These are phyloP conservation scores for Rhamnella rubrinervis DNA, from an alignment of 331 rosid species.

Conservation along the genomic window DNA sequence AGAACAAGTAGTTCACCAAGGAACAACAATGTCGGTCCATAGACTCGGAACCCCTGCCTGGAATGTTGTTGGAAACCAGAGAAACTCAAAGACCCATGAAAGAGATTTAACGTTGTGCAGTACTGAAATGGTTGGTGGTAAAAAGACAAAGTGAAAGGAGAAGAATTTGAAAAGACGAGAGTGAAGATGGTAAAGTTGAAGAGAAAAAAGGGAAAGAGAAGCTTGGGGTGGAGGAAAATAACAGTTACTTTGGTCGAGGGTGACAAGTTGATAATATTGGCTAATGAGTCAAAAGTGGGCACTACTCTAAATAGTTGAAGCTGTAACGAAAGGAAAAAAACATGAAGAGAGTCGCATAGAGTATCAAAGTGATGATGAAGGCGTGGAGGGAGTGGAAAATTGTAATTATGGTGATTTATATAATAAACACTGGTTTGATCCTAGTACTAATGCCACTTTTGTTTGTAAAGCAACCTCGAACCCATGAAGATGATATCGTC, in stretches of 20 bases:
- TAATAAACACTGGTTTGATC: slow-evolving; percentile 3
- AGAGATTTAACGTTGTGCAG: no score
- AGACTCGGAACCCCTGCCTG: slow-evolving; percentile 20
- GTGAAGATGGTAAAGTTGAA: slow-evolving; percentile 31
- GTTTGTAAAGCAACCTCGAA: slow-evolving; percentile 1
- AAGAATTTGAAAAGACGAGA: slow-evolving; percentile 6
- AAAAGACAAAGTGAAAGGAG: background rate
- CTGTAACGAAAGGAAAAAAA: slow-evolving; percentile 20
- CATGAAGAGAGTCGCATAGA: slow-evolving; percentile 15
- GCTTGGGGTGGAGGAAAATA: slow-evolving; percentile 16
- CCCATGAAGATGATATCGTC: background rate
- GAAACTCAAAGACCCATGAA: slow-evolving; percentile 15
- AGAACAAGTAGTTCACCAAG: slow-evolving; percentile 43
- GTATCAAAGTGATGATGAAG: slow-evolving; percentile 25
- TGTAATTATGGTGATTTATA: background rate
- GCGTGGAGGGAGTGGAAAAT: slow-evolving; percentile 14
- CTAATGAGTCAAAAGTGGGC: slow-evolving; percentile 16
- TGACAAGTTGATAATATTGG: slow-evolving; percentile 20
- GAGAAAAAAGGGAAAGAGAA: slow-evolving; percentile 23
- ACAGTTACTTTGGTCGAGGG: slow-evolving; percentile 39
- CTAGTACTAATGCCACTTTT: background rate
- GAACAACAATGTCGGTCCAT: slow-evolving; percentile 46
- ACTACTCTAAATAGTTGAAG: slow-evolving; percentile 2
- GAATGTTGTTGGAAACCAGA: slow-evolving; percentile 20
- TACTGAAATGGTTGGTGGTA: background rate